Evolutionary conservation across 2,329 filamentous ascomycete species (phyloP).

Genomic region (Cercospora sojina): DNA sequence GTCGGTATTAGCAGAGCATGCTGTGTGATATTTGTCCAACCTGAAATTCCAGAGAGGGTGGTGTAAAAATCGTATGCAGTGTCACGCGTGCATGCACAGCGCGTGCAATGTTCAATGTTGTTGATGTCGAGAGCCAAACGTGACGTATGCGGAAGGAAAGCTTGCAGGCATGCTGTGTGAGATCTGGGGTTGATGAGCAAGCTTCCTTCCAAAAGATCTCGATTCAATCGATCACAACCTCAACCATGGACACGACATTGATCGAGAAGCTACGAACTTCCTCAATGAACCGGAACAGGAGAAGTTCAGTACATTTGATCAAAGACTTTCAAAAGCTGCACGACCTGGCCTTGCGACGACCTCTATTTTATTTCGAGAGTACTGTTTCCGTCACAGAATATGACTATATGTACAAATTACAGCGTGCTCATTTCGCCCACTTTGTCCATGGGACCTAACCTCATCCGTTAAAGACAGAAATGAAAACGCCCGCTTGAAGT

Average conservation of each 20-base stretch:
- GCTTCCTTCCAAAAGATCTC: not conserved
- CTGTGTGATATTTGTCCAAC: not conserved
- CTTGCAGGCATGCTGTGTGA: not conserved
- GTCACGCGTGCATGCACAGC: not conserved
- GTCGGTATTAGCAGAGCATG: not conserved
- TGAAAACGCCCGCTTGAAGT: slow-evolving; percentile 15
- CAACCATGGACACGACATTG: not conserved
- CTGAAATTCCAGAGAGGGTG: not conserved
- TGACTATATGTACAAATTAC: not conserved
- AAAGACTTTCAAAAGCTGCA: not conserved
- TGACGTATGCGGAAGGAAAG: not conserved
- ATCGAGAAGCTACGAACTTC: not conserved
- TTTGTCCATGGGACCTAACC: not conserved
- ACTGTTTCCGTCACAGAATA: not conserved
- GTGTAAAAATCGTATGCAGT: not conserved
- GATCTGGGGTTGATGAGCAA: not conserved
- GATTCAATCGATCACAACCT: not conserved
- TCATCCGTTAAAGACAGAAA: not conserved
- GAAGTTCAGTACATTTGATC: not conserved
- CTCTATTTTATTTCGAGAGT: not conserved
- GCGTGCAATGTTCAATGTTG: not conserved
- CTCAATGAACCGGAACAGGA: not conserved
- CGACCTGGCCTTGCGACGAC: not conserved
- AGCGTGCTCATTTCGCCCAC: not conserved
- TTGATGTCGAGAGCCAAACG: not conserved